Evolutionary conservation across 257 asterid species (phyloP), one percentile per base, ranked within the genome.

Genomic region (Linaria vulgaris): DNA sequence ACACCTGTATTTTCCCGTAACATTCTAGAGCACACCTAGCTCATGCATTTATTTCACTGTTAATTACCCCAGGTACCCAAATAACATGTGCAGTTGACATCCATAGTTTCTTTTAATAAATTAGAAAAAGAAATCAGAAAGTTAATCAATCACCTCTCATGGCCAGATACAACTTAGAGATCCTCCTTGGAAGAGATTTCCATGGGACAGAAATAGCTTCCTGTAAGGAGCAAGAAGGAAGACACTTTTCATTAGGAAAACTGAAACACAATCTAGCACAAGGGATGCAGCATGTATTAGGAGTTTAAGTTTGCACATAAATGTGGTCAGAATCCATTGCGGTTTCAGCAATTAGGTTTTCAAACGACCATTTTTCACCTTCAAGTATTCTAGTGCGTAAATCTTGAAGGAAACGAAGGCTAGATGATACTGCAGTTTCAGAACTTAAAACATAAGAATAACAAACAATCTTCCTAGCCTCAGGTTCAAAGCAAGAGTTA

Each of bases 191-290:
- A 72, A 94, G 94, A 66, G 91, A 85, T 67, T 61, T 80, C 99
- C 99, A 94, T 3, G 97, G 95, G 69, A 82, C 74, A 43, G 94
- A 81, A 72, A 87, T 74, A 76, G 99, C 92, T 69, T 87, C 95
- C 97, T 94, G 78, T 38, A 75, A 70, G 66, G 49, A 23, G 13
- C 43, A 49, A 60, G 59, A 55, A 55, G 13, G 43, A 49, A 24
- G 61, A 56, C 58, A 30, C 56, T 37, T 53, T 66, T 15, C 49
- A 69, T 63, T 67, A 54, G 56, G 22, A 62, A 74, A 44, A 68
- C 43, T n/a, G 23, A 31, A 23, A 63, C 39, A 24, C 49, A 25
- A 49, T n/a, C 17, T 21, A 56, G 31, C 43, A 50, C 43, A 23
- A 16, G 48, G 47, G 15, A 72, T 24, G 39, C 44, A 11, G 52